These are phyloP conservation scores for Trichocomaceae sp. DNA, from an alignment of 2,329 filamentous ascomycete species.

Conservation along the genomic window DNA sequence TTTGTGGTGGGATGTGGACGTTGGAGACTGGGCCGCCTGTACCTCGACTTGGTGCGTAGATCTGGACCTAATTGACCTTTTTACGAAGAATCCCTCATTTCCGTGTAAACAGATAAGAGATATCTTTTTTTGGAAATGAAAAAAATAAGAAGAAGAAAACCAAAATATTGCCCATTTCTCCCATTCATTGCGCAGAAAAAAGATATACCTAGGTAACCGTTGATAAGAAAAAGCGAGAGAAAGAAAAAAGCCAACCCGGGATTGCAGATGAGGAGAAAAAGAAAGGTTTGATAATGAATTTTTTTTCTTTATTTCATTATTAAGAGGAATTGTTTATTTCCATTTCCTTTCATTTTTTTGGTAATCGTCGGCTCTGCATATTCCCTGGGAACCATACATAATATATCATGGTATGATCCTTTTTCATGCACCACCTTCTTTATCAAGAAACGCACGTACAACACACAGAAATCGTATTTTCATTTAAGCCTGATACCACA, in stretches of 20 bases:
- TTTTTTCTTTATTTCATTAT: conserved; percentile 9
- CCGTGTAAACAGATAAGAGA: background rate
- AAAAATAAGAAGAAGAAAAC: too few relatives aligned
- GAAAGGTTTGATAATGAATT: background rate
- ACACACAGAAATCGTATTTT: conserved; percentile 12
- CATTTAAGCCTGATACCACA: conserved; percentile 9
- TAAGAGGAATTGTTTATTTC: conserved; percentile 3
- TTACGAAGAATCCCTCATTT: background rate
- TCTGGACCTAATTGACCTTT: background rate
- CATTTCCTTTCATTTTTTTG: background rate
- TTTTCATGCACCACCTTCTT: conserved; percentile 12
- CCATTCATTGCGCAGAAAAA: background rate
- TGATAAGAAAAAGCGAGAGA: background rate
- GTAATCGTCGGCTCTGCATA: conserved; percentile 1
- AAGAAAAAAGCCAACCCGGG: background rate
- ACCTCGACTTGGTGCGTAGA: conserved; percentile 17
- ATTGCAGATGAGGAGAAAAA: background rate
- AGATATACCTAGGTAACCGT: background rate
- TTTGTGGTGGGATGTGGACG: conserved; percentile 38
- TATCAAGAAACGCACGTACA: conserved; percentile 11
- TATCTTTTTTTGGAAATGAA: background rate
- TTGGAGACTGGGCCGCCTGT: conserved; percentile 22
- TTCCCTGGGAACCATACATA: background rate
- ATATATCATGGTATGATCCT: conserved; percentile 8
- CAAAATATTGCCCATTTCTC: background rate